These are phyloP conservation scores for Botrytis galanthina DNA, from an alignment of 2,329 filamentous ascomycete species.

Conservation along the genomic window DNA sequence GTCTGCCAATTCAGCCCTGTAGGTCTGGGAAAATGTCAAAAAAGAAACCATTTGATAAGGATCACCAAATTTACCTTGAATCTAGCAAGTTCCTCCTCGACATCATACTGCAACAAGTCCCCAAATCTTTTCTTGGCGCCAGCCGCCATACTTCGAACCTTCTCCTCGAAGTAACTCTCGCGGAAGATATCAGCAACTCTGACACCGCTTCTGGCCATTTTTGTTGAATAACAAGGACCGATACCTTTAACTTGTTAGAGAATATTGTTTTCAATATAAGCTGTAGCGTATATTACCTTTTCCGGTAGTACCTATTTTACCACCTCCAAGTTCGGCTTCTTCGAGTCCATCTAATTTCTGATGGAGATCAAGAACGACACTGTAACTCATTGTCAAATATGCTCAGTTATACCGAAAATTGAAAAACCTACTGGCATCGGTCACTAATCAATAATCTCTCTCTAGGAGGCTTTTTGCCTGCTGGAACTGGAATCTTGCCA, in stretches of 20 bases:
- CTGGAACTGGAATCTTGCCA: slow-evolving; percentile 49
- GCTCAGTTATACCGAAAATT: neutral
- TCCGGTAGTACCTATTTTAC: slow-evolving; percentile 46
- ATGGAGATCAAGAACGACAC: slow-evolving; percentile 65
- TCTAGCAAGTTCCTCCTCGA: slow-evolving; percentile 64
- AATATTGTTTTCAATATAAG: neutral
- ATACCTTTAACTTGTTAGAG: slow-evolving; percentile 40
- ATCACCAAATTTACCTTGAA: slow-evolving; percentile 45
- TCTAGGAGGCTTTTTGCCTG: slow-evolving; percentile 40
- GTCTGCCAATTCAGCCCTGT: slow-evolving; percentile 54
- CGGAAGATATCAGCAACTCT: slow-evolving; percentile 67
- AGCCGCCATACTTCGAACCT: slow-evolving; percentile 58
- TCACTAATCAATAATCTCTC: slow-evolving; percentile 63
- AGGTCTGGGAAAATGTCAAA: slow-evolving; percentile 36
- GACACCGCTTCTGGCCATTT: slow-evolving; percentile 64
- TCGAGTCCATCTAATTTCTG: slow-evolving; percentile 67
- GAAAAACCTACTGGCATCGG: slow-evolving; percentile 24
- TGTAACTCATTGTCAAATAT: slow-evolving; percentile 44
- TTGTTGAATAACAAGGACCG: slow-evolving; percentile 58
- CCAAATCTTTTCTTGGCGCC: slow-evolving; percentile 70
- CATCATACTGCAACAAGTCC: slow-evolving; percentile 61
- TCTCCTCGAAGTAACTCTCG: slow-evolving; percentile 62
- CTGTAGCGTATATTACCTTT: slow-evolving; percentile 33
- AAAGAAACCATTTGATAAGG: slow-evolving; percentile 27
- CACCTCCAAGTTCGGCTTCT: slow-evolving; percentile 50